phyloP scores from a whole-genome alignment of 2,329 filamentous ascomycete species.

The Colletotrichum tropicale region DNA sequence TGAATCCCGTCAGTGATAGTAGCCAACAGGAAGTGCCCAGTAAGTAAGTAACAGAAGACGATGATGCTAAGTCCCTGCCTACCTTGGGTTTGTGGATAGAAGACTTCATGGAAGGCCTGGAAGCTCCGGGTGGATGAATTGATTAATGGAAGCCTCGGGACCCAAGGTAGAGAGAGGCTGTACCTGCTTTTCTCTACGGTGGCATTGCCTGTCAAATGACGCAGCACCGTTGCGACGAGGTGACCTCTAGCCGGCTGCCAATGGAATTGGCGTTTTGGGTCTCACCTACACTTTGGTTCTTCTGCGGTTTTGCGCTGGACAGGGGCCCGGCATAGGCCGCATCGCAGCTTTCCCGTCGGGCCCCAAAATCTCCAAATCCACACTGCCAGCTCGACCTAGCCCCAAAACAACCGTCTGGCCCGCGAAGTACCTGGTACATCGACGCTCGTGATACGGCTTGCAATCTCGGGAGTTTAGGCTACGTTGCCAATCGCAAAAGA shows the following conservation, averaged over 20 bases:
- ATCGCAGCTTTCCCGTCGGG: not conserved
- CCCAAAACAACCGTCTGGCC: constrained; percentile 12
- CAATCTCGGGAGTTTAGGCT: constrained; percentile 20
- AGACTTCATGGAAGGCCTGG: not conserved
- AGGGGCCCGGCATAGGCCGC: not conserved
- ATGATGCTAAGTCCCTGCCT: not conserved
- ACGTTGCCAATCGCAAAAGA: constrained; percentile 13
- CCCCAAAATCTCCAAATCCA: constrained; percentile 1
- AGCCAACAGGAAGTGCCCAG: not conserved
- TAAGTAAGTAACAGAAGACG: not conserved
- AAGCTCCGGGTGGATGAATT: not conserved
- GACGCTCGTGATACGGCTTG: constrained; percentile 9
- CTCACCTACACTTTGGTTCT: not conserved
- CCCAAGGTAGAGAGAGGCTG: not conserved
- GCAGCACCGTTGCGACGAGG: not conserved
- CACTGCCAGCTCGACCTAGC: constrained; percentile 17
- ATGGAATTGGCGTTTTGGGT: not conserved
- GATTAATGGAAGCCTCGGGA: not conserved
- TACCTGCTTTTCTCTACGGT: not conserved
- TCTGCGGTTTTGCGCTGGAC: not conserved
- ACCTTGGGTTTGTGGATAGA: not conserved
- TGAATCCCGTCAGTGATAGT: not conserved
- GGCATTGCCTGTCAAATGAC: not conserved
- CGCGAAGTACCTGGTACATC: constrained; percentile 15
- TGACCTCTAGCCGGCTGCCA: not conserved